Base-by-base conservation (phyloP, 2,329 filamentous ascomycete genomes). In the Fusarium succisae region DNA sequence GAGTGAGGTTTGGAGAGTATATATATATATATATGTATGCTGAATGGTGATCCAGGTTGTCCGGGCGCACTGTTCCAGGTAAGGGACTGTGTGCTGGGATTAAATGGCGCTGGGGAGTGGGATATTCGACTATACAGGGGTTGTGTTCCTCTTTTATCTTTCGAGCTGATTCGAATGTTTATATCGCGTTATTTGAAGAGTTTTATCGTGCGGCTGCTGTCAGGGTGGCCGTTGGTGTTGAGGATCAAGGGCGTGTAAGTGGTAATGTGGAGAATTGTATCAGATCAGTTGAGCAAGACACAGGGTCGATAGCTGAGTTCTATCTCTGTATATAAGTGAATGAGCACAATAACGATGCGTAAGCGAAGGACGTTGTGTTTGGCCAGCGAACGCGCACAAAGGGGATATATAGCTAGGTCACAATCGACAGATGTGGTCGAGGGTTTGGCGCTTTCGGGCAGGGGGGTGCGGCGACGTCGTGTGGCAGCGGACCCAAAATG, bases 401-500 rank as follows among this genome's bases (percentile, higher is more conserved):
- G 76, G 70, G 61, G 71, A 79, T 79, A 79, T 79, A 79, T 79
- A 79, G 70, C 66, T 69, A 76, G 66, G 74, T 78, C 77, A 78
- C 38, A 78, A 79, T 79, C 77, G 77, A 79, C 77, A 79, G 77
- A 79, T 79, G 63, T 73, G 77, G 73, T 73, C 70, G 72, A 76
- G 72, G 70, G 72, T 70, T 69, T 70, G 63, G 54, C 70, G 72
- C 69, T 69, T 70, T 67, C 66, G 61, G 51, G 66, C 77, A 78
- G 76, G 77, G 77, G 74, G 76, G 78, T 82, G 80, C 78, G 79
- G 70, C 74, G 78, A 81, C 77, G 80, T 80, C 77, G 78, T 79
- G 78, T 79, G 78, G 78, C 78, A 76, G 79, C 76, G 80, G 79
- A 76, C 70, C 77, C 74, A 78, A 72, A 81, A 80, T 81, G 80